phyloP scores from a whole-genome alignment of 768 basidiomycete species.

The Trametes elegans region DNA sequence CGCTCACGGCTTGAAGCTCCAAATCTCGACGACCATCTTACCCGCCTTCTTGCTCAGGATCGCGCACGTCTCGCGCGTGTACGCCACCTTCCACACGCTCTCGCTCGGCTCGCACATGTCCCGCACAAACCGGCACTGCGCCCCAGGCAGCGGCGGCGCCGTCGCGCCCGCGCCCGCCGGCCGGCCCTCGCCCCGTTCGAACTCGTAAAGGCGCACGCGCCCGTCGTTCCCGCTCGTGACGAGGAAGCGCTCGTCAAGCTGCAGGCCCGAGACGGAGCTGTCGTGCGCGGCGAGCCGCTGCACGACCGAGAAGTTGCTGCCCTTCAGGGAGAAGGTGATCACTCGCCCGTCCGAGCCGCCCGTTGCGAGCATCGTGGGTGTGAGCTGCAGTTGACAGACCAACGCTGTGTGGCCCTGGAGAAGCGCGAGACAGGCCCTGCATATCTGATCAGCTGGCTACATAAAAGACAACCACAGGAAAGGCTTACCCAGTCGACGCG shows the following conservation, averaged over 20 bases:
- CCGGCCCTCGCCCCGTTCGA: conserved; percentile 31
- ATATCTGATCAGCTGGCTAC: no score
- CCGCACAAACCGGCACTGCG: conserved; percentile 55
- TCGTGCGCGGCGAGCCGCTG: conserved; percentile 87
- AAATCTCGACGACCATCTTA: conserved; percentile 86
- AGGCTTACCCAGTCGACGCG: conserved; percentile 79
- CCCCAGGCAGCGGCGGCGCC: neutral
- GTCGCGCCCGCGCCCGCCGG: neutral
- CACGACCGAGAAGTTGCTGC: conserved; percentile 36
- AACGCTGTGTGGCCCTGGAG: conserved; percentile 91
- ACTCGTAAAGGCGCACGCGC: conserved; percentile 71
- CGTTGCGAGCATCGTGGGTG: conserved; percentile 66
- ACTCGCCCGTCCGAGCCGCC: conserved; percentile 89
- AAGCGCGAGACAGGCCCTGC: conserved; percentile 75
- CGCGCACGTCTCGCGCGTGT: conserved; percentile 68
- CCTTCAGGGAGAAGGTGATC: conserved; percentile 59
- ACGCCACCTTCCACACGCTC: conserved; percentile 84
- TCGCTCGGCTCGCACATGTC: conserved; percentile 79
- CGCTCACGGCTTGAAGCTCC: conserved; percentile 58
- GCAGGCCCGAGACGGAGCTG: conserved; percentile 81
- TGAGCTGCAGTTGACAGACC: conserved; percentile 87
- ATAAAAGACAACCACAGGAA: no score
- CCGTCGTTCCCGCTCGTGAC: conserved; percentile 88
- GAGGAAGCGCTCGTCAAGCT: conserved; percentile 80
- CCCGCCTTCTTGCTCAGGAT: conserved; percentile 79